Percentiles rank a stretch among this genome's conserved stretches.
These are phyloP conservation scores for Ceratocystis alfenasii DNA, from an alignment of 2,329 filamentous ascomycete genomes.

Conservation along the genomic window DNA sequence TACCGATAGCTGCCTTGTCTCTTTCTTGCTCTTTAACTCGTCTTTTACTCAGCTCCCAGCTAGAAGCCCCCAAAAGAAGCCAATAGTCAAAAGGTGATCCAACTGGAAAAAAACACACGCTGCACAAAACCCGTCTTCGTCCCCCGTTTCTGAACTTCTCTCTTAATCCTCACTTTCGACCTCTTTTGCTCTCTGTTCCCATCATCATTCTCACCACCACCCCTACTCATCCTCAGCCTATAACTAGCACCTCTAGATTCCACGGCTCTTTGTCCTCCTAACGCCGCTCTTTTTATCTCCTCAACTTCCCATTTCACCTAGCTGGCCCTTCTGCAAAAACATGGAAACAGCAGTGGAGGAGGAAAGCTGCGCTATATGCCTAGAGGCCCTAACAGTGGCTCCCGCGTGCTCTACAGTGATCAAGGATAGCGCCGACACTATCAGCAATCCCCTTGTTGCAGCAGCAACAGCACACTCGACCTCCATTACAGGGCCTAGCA, in stretches of 20 bases:
- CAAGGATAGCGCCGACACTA: constrained; percentile 25
- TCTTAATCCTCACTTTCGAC: constrained; percentile 5
- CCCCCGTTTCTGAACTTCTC: constrained; percentile 5
- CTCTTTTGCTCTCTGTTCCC: not conserved
- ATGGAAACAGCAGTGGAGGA: constrained; percentile 9
- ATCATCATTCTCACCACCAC: not conserved
- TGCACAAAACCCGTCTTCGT: not conserved
- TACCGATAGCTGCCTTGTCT: constrained; percentile 14
- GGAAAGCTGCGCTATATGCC: constrained; percentile 18
- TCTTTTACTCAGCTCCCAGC: constrained; percentile 3
- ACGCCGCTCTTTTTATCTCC: constrained; percentile 1
- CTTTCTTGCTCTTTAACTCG: constrained; percentile 18
- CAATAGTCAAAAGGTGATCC: constrained; percentile 12
- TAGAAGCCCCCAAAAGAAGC: not conserved
- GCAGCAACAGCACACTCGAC: constrained; percentile 15
- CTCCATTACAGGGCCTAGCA: not conserved
- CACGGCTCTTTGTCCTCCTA: not conserved
- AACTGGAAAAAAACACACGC: constrained; percentile 3
- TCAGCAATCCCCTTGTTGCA: constrained; percentile 24
- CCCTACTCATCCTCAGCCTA: not conserved
- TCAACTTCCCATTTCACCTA: not conserved
- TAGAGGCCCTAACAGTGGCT: constrained; percentile 12
- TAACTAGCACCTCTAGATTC: not conserved
- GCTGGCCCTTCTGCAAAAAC: constrained; percentile 4
- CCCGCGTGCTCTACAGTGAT: constrained; percentile 14